Base-by-base conservation (phyloP, 1,139 yeast genomes). In the Hemisphaericaspora xylofermentans region DNA sequence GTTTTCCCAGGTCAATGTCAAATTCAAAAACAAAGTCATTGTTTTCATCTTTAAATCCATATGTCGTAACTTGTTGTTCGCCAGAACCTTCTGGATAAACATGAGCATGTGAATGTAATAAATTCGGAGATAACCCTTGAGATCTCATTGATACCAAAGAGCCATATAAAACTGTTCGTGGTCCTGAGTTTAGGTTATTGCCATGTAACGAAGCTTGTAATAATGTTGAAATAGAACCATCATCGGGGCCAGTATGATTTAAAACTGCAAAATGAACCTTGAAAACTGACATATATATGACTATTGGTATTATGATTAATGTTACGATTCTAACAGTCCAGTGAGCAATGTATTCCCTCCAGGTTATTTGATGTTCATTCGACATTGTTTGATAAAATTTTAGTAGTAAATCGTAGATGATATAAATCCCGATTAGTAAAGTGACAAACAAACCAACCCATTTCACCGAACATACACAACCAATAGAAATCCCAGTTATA, bases 371-470 rank as follows among this genome's bases (percentile, higher is more conserved):
- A 52, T 41, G 59, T 4, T 24, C n/a, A 50, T 53, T 51, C 15
- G 64, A 52, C 4, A 51, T 45, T 21, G 56, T 38, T 57, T 83
- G 82, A 57, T 84, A 78, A 43, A 74, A 74, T 55, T 82, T 80
- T 51, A 82, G 70, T 68, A 82, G 73, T 43, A 93, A 71, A 52
- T 93, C 98, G 44, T 77, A 75, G 10, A 86, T 63, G 3, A 89
- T 85, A 66, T 89, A 93, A n/a, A 87, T 49, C 1, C 99, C 99
- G 41, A 91, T 86, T 18, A 91, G 66, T 0, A 79, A 76, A 8
- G 96, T 94, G 35, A 86, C 81, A 57, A 93, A 89, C 38, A 91
- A 64, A 4, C 98, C 98, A 16, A 93, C 98, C 97, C 96, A 88
- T 66, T 93, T 93, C 32, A 91, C 95, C 38, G 95, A 82, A 52